Evolutionary conservation across 148 eudicot genomes (phyloP).

Genomic region (Rhododendron mucronatum): DNA sequence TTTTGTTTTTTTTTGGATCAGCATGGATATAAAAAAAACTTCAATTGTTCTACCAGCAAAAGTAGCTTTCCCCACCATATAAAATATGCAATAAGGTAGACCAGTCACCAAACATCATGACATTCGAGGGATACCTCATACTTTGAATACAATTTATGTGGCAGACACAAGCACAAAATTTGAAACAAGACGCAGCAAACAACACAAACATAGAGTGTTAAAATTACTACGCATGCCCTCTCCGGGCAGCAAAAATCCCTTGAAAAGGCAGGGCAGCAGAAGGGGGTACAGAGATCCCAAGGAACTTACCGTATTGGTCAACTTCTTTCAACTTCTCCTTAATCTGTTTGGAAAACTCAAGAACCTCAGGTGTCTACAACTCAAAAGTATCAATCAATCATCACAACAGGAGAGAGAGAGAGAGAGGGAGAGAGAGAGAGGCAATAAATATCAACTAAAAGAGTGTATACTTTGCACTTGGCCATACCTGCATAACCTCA

Average conservation of each 20-base stretch:
- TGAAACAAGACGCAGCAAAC: background rate
- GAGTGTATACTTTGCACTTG: background rate
- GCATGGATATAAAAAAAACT: too few relatives aligned
- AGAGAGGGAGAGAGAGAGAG: background rate
- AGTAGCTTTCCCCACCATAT: background rate
- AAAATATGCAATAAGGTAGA: background rate
- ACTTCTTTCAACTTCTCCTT: slow-evolving; percentile 77
- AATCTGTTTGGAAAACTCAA: slow-evolving; percentile 72
- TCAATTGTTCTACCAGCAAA: background rate
- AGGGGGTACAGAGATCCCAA: background rate
- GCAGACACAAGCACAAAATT: background rate
- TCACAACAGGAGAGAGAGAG: slow-evolving; percentile 5
- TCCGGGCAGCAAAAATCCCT: background rate
- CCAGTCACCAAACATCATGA: background rate
- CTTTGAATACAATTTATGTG: background rate
- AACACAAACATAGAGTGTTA: background rate
- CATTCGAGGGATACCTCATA: too few relatives aligned
- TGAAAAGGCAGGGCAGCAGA: background rate
- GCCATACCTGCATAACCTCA: slow-evolving; percentile 75
- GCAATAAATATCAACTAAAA: background rate
- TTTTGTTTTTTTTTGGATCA: too few relatives aligned
- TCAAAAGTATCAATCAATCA: background rate
- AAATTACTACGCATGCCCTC: background rate
- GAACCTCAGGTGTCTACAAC: slow-evolving; percentile 58
- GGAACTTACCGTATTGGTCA: slow-evolving; percentile 57